Evolutionary conservation across 352 stramenopile genomes (phyloP), one percentile per base, ranked within the genome.

Genomic region (Globisporangium ultimum): DNA sequence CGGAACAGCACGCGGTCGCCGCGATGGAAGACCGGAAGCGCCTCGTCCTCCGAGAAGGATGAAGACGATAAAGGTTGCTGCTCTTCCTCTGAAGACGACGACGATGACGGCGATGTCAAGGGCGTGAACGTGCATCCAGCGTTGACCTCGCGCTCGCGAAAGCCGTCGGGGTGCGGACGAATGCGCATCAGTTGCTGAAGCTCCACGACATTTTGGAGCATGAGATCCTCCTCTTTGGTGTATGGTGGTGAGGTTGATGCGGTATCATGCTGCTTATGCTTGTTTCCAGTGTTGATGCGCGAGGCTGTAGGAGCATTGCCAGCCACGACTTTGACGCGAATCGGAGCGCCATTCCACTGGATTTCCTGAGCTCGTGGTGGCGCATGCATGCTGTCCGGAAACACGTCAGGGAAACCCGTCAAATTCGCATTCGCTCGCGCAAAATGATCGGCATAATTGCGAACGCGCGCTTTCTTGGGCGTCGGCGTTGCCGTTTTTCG

Each of bases 1-100:
- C 70, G 58, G 28, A 89, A 85, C n/a, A 82, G 52, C 13, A 89
- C 74, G 7, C 64, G 59, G 43, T 89, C 79, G 11, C 80, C 74
- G 21, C 67, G 66, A 18, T 74, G 61, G 57, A 86, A 87, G n/a
- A 71, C 61, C 0, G 57, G 58, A 17, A 53, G 8, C 13, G 50
- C 22, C 15, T 63, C 52, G 11, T 72, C 68, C 15, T 80, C 66
- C 0, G 67, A 68, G 46, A 62, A 43, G 7, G 48, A 55, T 2
- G 53, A 66, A 5, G 47, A 51, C 3, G 48, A 58, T 5, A 17
- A 38, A 12, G 58, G 53, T 2, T 64, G 21, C 12, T 45, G 41
- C 43, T 68, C 55, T 34, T 66, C 52, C 12, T 68, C 52, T 55
- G 54, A 18, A 55, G 62, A 17, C 0, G 61, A 72, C 0, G 71